Conservation (phyloP, 352 stramenopile genomes). For the Globisporangium nagaii region DNA sequence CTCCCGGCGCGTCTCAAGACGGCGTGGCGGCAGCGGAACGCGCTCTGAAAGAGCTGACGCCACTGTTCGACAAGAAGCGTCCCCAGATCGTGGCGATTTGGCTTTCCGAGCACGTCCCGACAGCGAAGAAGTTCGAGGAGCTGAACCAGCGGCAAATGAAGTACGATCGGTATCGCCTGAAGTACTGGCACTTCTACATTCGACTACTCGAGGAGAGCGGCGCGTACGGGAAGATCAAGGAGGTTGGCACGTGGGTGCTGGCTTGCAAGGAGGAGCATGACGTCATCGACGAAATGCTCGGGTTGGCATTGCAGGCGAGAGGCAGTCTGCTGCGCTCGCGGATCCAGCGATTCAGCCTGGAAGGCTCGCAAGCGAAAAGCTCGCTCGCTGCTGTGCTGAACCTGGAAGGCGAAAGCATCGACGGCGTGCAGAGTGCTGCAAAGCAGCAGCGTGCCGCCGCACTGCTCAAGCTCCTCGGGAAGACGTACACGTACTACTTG, state of each 20-base stretch:
- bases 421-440: background rate
- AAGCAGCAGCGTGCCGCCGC: background rate
- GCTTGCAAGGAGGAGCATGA: constrained; percentile 82
- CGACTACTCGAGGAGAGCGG: constrained; percentile 41
- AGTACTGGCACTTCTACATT: constrained; percentile 73
- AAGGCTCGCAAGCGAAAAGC: background rate
- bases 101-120: constrained; percentile 67
- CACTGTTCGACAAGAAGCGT: constrained; percentile 62
- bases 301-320: constrained; percentile 34
- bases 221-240: constrained; percentile 56
- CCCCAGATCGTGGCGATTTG: constrained; percentile 67
- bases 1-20: constrained; percentile 11
- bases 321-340: constrained; percentile 33
- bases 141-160: constrained; percentile 81
- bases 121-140: constrained; percentile 72
- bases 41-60: constrained; percentile 46
- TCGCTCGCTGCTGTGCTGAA: background rate
- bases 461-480: constrained; percentile 52
- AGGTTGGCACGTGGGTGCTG: constrained; percentile 62
- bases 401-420: background rate
- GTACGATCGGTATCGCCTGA: constrained; percentile 70
- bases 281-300: constrained; percentile 73
- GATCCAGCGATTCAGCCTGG: constrained; percentile 10
- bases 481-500: constrained; percentile 55
- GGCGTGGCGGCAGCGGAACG: constrained; percentile 25